A percentile compares a stretch with the other conserved stretches of the same genome.
These are phyloP conservation scores for Blumeria hordei DNA, from an alignment of 2,329 filamentous ascomycete species.

Conservation along the genomic window DNA sequence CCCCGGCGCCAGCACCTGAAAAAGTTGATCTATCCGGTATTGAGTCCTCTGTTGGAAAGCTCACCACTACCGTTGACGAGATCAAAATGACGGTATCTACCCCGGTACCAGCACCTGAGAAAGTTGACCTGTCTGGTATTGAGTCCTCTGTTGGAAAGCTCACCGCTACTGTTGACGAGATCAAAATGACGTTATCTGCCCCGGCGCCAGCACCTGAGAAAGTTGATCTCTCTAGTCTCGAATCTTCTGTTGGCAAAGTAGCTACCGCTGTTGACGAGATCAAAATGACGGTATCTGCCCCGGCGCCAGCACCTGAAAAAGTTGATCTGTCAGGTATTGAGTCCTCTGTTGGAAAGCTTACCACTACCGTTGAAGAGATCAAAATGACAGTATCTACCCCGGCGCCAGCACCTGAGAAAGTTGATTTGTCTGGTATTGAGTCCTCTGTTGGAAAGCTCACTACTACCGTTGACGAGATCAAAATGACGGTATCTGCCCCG, in stretches of 20 bases:
- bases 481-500: neutral
- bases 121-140: slow-evolving; percentile 2
- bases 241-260: slow-evolving; percentile 5
- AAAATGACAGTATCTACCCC: neutral
- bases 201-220: slow-evolving; percentile 3
- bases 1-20: slow-evolving; percentile 2
- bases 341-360: slow-evolving; percentile 2
- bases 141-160: slow-evolving; percentile 3
- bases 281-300: slow-evolving; percentile 1
- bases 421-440: slow-evolving; percentile 6
- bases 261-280: slow-evolving; percentile 4
- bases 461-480: slow-evolving; percentile 3
- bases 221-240: slow-evolving; percentile 5
- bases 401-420: slow-evolving; percentile 2
- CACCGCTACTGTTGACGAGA: slow-evolving; percentile 5
- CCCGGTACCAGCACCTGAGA: neutral
- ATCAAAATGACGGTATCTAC: slow-evolving; percentile 2
- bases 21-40: slow-evolving; percentile 6
- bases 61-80: slow-evolving; percentile 4
- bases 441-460: slow-evolving; percentile 5
- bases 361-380: neutral
- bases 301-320: neutral
- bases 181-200: slow-evolving; percentile 5
- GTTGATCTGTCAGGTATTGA: slow-evolving; percentile 3
- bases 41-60: slow-evolving; percentile 4